Evolutionary conservation across 495 filamentous ascomycete genomes (phyloP).

Genomic region (Xylaria telfairii): DNA sequence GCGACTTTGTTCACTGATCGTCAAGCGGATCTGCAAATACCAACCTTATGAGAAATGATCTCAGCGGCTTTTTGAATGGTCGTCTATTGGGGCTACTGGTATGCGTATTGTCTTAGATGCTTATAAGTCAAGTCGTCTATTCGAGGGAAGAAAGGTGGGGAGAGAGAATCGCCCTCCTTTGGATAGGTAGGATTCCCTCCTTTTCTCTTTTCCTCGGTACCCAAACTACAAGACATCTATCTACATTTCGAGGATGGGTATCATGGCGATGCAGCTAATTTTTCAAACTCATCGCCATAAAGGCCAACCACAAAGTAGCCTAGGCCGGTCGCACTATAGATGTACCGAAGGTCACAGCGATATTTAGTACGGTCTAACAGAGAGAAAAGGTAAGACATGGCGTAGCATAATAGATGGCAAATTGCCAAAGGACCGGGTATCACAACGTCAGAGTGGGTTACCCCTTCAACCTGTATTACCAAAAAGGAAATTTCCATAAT

Average conservation of each 20-base stretch:
- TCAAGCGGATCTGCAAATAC: too few species aligned
- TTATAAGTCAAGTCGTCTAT: too few species aligned
- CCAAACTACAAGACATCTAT: not conserved
- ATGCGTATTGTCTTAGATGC: constrained; percentile 2
- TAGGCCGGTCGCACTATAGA: not conserved
- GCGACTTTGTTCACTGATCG: too few species aligned
- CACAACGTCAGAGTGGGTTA: not conserved
- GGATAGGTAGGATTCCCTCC: too few species aligned
- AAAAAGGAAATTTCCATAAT: constrained; percentile 4
- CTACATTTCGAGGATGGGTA: not conserved
- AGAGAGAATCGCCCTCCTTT: too few species aligned
- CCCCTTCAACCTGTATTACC: not conserved
- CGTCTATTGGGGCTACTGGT: not conserved
- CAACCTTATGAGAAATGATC: too few species aligned
- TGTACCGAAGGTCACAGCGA: too few species aligned
- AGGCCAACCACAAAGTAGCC: not conserved
- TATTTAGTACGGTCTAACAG: not conserved
- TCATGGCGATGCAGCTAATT: not conserved
- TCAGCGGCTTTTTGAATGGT: too few species aligned
- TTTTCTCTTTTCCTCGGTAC: too few species aligned
- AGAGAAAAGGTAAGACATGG: not conserved
- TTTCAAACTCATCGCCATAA: not conserved
- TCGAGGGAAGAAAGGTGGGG: too few species aligned
- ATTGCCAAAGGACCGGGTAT: too few species aligned
- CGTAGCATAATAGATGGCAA: not conserved